Base-by-base conservation (phyloP, 1,284 basidiomycete species). In the Ustilago tritici region DNA sequence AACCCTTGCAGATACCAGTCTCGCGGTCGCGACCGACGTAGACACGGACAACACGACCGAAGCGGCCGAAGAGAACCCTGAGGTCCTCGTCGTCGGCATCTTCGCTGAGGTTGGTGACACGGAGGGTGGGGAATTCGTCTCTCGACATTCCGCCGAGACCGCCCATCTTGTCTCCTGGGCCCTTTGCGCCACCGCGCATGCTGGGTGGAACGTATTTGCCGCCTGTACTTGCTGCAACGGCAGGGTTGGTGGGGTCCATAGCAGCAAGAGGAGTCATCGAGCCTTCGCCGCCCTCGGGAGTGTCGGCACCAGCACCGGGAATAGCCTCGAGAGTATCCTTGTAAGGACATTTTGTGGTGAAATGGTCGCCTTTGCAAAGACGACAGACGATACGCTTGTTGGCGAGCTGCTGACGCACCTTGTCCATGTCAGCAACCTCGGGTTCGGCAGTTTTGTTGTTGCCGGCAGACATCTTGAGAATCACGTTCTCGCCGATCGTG, bases 271-370 rank as follows among this genome's bases (percentile, higher is more conserved):
- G 84, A 3, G 89, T 84, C 19, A 89, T 86, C 56, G 88, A 87
- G 57, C 91, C 92, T n/a, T 91, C 90, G 67, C 90, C 70, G 54
- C 63, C 79, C 31, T 83, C 80, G 50, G 82, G 80, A 54, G 80
- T 78, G 56, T 81, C 80, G 61, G 79, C 77, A 38, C 78, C 80
- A 32, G 82, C 89, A 12, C 92, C 93, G 23, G 92, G 91, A 12
- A 87, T 86, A 53, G 94, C 91, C 53, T 88, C 89, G 50, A 90
- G 87, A 23, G 93, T 93, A 81, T 98, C 95, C 88, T 95, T 97
- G 90, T 97, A 97, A 12, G 97, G 97, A 90, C 97, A 99, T 87
- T 95, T 95, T 72, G 95, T 93, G 12, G 97, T 99, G 88, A 95
- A 99, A 88, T 99, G 97, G 80, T 93, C 93, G 65, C 96, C 96